Base-by-base conservation (phyloP, 768 basidiomycete genomes). In the Polyporus arcularius region DNA sequence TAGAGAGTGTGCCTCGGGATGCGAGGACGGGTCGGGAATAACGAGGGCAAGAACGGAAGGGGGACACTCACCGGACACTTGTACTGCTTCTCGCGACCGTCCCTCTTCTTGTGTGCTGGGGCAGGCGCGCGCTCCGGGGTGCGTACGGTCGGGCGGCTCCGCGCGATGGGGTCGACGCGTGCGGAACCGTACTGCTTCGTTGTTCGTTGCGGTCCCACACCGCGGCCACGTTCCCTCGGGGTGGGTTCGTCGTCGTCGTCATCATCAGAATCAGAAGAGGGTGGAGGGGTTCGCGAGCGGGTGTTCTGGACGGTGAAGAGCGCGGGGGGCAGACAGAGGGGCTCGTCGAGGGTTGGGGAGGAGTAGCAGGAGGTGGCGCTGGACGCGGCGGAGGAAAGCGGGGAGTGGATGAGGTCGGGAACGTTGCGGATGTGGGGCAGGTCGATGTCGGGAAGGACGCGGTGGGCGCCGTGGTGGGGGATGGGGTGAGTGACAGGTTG, bases 41-140 rank as follows among this genome's bases (percentile, higher is more conserved):
- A 30, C 21, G 45, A 26, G 28, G 46, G 32, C 18, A 38, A 47
- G 31, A 31, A 39, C 53, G 53, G 46, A 18, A 26, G 41, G 43
- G 35, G 31, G 38, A 49, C 9, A 75, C 80, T 62, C 72, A 83
- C 82, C 51, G 80, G 80, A 69, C 82, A 85, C 59, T 74, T 78
- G 72, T 73, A 82, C 53, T 71, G 67, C 71, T 81, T 83, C 68
- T 80, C 80, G 52, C 80, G 67, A 61, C 62, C 68, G 60, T 62
- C 61, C 28, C 51, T 55, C 39, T 32, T 57, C 55, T 55, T 48
- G 15, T 48, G 54, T 4, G 43, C 31, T 16, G 31, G 46, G 30
- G 40, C 12, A 18, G 43, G 3, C 5, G 59, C n/a, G 47, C 53
- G 59, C 41, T 51, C 53, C 3, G 53, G 53, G 42, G 61, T 39